Evolutionary conservation across 1,139 yeast species (phyloP).

Genomic region (Yamadazyma oceani): DNA sequence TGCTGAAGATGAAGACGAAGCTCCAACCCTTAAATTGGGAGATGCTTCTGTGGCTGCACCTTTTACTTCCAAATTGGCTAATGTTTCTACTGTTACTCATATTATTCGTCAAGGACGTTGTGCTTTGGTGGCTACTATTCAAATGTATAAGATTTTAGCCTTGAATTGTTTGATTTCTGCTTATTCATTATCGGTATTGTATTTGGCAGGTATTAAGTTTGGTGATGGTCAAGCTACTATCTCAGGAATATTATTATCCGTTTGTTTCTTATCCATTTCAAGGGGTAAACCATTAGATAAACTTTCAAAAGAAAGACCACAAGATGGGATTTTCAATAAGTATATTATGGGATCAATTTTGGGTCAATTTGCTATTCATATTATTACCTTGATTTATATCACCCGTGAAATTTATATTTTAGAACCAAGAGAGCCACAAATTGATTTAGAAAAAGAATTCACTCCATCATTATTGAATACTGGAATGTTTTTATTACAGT

Average conservation of each 20-base stretch:
- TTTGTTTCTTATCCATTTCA: slow-evolving; percentile 93
- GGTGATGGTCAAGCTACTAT: slow-evolving; percentile 97
- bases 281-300: slow-evolving; percentile 90
- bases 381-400: slow-evolving; percentile 76
- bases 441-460: slow-evolving; percentile 88
- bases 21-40: slow-evolving; percentile 91
- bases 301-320: slow-evolving; percentile 93
- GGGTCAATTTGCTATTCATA: slow-evolving; percentile 95
- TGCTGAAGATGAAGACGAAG: slow-evolving; percentile 76
- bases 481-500: slow-evolving; percentile 89
- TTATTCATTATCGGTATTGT: slow-evolving; percentile 88
- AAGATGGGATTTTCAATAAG: slow-evolving; percentile 91
- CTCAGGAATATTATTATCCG: slow-evolving; percentile 85
- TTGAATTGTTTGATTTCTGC: slow-evolving; percentile 96
- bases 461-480: slow-evolving; percentile 90
- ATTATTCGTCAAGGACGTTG: slow-evolving; percentile 98
- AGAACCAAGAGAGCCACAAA: slow-evolving; percentile 88
- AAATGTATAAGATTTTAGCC: slow-evolving; percentile 97
- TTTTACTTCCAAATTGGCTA: slow-evolving; percentile 89
- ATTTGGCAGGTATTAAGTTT: slow-evolving; percentile 95
- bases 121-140: slow-evolving; percentile 95
- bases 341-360: slow-evolving; percentile 97
- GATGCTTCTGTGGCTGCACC: slow-evolving; percentile 99
- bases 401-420: slow-evolving; percentile 78
- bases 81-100: slow-evolving; percentile 89